A percentile compares a stretch with the other conserved stretches of the same genome.
Evolutionary conservation across 2,329 filamentous ascomycete species (phyloP).

Genomic region (Neofusicoccum sp.): DNA sequence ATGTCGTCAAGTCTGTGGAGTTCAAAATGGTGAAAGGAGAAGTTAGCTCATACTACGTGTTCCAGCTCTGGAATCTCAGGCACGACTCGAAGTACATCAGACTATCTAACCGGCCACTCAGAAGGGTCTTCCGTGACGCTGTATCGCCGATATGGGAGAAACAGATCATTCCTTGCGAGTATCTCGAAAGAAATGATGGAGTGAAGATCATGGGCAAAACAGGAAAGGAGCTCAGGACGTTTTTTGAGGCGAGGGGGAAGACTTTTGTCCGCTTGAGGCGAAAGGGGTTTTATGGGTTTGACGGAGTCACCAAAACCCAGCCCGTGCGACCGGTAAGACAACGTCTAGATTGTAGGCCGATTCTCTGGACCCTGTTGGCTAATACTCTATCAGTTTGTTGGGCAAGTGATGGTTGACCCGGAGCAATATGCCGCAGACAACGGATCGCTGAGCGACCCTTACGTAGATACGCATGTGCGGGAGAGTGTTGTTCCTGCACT

Average conservation of each 20-base stretch:
- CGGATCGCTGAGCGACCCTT: not conserved
- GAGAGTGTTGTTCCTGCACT: conserved; percentile 18
- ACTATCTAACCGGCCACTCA: too few species aligned
- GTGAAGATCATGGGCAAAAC: conserved; percentile 14
- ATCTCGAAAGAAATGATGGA: not conserved
- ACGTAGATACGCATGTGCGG: conserved; percentile 18
- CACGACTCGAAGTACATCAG: not conserved
- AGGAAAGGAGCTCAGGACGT: conserved; percentile 20
- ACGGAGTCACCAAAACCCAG: conserved; percentile 19
- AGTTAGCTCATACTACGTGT: not conserved
- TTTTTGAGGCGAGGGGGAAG: conserved; percentile 23
- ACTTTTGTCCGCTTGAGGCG: conserved; percentile 16
- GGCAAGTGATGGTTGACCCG: conserved; percentile 24
- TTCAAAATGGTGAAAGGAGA: conserved; percentile 17
- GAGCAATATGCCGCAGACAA: conserved; percentile 16
- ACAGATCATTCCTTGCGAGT: too few species aligned
- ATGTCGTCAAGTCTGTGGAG: conserved; percentile 20
- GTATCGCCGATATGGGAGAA: too few species aligned
- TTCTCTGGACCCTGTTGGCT: accelerated
- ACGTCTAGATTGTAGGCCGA: too few species aligned
- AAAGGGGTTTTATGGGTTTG: conserved; percentile 23
- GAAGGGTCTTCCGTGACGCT: too few species aligned
- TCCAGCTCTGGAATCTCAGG: conserved; percentile 24
- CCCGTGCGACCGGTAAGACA: not conserved
- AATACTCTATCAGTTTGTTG: conserved; percentile 10